phyloP scores from a whole-genome alignment of 2,329 filamentous ascomycete genomes.

The Stemphylium beticola region DNA sequence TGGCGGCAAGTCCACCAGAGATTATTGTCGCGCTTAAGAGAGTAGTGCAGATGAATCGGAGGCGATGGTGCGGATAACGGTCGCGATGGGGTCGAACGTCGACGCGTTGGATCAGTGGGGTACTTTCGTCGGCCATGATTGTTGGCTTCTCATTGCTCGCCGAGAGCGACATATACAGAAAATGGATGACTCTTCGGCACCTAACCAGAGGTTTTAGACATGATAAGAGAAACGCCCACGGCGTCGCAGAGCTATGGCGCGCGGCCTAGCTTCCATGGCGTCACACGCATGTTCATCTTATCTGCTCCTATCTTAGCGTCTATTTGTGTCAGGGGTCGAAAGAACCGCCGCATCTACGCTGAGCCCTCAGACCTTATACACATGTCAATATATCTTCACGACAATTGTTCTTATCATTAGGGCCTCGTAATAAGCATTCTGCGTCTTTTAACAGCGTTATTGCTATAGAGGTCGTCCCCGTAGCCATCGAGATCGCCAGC shows the following conservation, averaged over 20 bases:
- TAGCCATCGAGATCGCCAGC: too few species aligned
- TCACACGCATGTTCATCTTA: constrained; percentile 15
- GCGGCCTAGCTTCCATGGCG: constrained; percentile 9
- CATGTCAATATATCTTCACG: neutral
- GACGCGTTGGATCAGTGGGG: constrained; percentile 71
- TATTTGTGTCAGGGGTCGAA: constrained; percentile 9
- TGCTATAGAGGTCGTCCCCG: too few species aligned
- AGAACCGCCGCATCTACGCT: neutral
- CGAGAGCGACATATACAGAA: constrained; percentile 19
- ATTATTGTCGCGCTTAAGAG: constrained; percentile 51
- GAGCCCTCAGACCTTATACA: neutral
- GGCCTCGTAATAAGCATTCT: too few species aligned
- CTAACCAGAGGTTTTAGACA: constrained; percentile 7
- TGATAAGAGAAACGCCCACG: neutral
- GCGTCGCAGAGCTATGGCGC: constrained; percentile 9
- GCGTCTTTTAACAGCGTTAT: too few species aligned
- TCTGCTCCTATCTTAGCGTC: constrained; percentile 18
- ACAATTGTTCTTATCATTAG: neutral
- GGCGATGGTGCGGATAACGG: constrained; percentile 59
- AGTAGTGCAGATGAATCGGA: constrained; percentile 71
- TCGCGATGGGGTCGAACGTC: constrained; percentile 60
- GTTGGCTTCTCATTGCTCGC: constrained; percentile 35
- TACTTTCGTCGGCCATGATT: constrained; percentile 62
- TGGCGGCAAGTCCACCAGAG: constrained; percentile 44
- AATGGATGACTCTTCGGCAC: neutral